Base-by-base conservation (phyloP, 768 basidiomycete species). In the Vararia minispora region DNA sequence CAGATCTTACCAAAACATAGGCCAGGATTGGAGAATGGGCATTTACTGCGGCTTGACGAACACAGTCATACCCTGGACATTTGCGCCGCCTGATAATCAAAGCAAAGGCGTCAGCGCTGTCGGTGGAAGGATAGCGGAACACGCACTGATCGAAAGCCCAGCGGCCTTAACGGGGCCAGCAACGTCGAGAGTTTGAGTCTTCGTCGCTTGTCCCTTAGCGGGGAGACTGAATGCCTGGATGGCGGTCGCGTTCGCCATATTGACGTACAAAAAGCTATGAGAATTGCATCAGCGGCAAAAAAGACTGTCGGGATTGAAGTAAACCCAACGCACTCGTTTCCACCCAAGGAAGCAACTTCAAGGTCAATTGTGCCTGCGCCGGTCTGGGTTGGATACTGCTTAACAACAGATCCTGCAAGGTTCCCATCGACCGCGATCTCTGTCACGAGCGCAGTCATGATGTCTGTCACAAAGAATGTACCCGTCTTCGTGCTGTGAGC, bases 351-450 rank as follows among this genome's bases (percentile, higher is more conserved):
- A 5, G 56, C 58, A 27, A 58, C 43, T 20, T 52, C 54, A 43
- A 49, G 49, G 37, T 59, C 58, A 28, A 58, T 54, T 6, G 55
- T 52, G 8, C 46, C 49, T 22, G 52, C 49, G 10, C n/a, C n/a
- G n/a, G 35, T 33, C 5, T 20, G 24, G 35, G 43, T 44, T 1
- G 41, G 46, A 43, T 49, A 48, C 44, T 52, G 52, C 53, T n/a
- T n/a, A 29, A 70, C 66, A 28, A 72, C 61, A n/a, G 58, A 54
- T 3, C 58, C 64, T 38, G 60, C 58, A 21, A 72, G n/a, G n/a
- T n/a, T 64, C 43, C 57, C 52, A 48, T 68, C 63, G 31, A 74
- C 59, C 31, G 60, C 58, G 28, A 70, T 61, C 54, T 72, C 71
- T 0, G 68, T 71, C 27, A 60, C 53, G 14, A 39, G 49, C 20